Conservation (phyloP, 2,329 filamentous ascomycete genomes). For the Aspergillus melleus region DNA sequence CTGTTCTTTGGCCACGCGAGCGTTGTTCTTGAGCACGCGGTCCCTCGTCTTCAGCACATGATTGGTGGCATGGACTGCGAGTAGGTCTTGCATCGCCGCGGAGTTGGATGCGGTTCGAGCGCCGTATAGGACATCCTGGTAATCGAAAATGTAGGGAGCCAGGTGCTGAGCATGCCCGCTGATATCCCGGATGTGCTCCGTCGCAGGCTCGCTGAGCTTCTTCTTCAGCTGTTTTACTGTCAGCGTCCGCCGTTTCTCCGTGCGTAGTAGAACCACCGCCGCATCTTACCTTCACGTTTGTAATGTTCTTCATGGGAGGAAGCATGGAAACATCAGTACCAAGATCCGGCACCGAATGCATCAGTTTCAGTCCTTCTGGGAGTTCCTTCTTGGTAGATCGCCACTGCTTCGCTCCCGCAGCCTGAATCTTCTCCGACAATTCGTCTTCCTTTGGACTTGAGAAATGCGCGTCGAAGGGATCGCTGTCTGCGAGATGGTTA, state of each 20-base stretch:
- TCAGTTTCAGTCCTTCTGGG: constrained; percentile 30
- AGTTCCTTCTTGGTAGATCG: constrained; percentile 41
- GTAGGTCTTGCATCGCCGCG: constrained; percentile 66
- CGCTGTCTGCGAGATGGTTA: constrained; percentile 56
- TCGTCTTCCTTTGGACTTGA: constrained; percentile 63
- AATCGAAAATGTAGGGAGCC: constrained; percentile 73
- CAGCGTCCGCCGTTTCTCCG: background rate
- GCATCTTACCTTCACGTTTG: constrained; percentile 36
- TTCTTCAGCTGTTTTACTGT: constrained; percentile 64
- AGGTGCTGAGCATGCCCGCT: constrained; percentile 64
- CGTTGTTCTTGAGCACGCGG: constrained; percentile 87
- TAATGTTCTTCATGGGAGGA: constrained; percentile 31
- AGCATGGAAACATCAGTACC: constrained; percentile 28
- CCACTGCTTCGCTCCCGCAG: constrained; percentile 52
- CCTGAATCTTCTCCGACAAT: constrained; percentile 53
- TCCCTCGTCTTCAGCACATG: constrained; percentile 94
- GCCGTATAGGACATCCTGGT: constrained; percentile 77
- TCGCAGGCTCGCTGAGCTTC: constrained; percentile 60
- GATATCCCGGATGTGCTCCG: constrained; percentile 58
- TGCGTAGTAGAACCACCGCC: background rate
- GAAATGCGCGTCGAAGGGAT: constrained; percentile 84
- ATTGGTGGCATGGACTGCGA: constrained; percentile 82
- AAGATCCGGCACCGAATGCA: constrained; percentile 31
- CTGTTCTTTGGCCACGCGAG: constrained; percentile 68
- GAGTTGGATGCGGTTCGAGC: constrained; percentile 70